phyloP scores from a whole-genome alignment of 192 early-diverging fungal genomes.

The Rhizophagus clarus region DNA sequence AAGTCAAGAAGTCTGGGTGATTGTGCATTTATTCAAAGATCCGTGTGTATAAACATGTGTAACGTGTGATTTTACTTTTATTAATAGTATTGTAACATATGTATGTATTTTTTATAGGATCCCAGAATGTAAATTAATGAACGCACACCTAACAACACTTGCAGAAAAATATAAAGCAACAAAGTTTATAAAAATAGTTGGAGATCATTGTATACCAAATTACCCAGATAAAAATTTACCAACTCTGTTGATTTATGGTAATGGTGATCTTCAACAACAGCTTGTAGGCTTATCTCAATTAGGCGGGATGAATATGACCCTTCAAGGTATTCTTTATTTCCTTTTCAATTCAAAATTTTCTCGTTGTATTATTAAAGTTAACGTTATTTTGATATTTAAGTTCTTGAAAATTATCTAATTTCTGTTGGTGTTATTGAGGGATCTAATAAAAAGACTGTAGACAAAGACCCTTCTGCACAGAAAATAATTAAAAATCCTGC shows the following conservation, averaged over 20 bases:
- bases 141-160: slow-evolving; percentile 69
- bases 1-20: slow-evolving; percentile 67
- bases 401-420: slow-evolving; percentile 21
- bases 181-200: slow-evolving; percentile 94
- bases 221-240: slow-evolving; percentile 91
- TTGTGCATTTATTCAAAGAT: slow-evolving; percentile 69
- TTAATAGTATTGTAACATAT: too few relatives aligned
- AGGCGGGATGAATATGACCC: slow-evolving; percentile 80
- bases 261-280: slow-evolving; percentile 84
- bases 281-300: slow-evolving; percentile 78
- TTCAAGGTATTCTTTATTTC: slow-evolving; percentile 49
- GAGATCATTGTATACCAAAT: slow-evolving; percentile 91
- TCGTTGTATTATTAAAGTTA: background rate
- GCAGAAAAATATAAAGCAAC: slow-evolving; percentile 77
- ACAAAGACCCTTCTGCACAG: background rate
- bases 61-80: background rate
- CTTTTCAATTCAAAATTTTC: too few relatives aligned
- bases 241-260: slow-evolving; percentile 88
- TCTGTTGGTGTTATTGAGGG: slow-evolving; percentile 23
- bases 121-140: slow-evolving; percentile 85
- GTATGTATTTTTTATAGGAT: slow-evolving; percentile 61
- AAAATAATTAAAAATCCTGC: slow-evolving; percentile 16
- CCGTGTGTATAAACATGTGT: slow-evolving; percentile 39
- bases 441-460: background rate
- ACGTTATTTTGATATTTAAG: background rate